Evolutionary conservation across 176 grass and related monocot species (phyloP).

Genomic region (Musa schizocarpa): DNA sequence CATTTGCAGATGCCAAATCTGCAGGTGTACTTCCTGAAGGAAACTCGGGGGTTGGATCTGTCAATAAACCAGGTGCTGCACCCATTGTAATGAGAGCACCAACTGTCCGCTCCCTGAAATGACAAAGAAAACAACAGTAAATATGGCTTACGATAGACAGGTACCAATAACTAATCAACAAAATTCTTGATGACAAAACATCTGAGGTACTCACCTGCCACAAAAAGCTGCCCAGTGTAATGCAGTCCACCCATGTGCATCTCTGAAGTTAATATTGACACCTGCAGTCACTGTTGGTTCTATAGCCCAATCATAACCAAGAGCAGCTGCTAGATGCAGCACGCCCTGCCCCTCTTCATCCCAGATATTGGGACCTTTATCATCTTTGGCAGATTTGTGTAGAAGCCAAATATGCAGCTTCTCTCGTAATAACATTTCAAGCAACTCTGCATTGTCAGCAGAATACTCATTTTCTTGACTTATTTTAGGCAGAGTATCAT

Average conservation of each 20-base stretch:
- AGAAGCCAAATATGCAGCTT: constrained; percentile 80
- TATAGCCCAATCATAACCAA: constrained; percentile 96
- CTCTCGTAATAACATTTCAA: constrained; percentile 66
- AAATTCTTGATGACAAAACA: neutral
- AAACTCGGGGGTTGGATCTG: constrained; percentile 78
- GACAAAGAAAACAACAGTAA: neutral
- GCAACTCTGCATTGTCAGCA: constrained; percentile 23
- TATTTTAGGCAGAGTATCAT: constrained; percentile 50
- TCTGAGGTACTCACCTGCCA: constrained; percentile 48
- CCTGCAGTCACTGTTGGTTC: constrained; percentile 70
- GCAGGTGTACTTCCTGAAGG: constrained; percentile 75
- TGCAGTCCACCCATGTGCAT: constrained; percentile 92
- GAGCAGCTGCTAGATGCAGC: constrained; percentile 89
- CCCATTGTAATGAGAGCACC: constrained; percentile 57
- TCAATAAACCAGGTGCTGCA: constrained; percentile 78
- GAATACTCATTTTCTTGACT: constrained; percentile 38
- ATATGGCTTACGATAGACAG: neutral
- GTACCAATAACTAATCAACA: neutral
- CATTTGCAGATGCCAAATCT: constrained; percentile 92
- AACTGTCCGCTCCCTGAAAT: constrained; percentile 62
- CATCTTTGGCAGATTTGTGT: constrained; percentile 64
- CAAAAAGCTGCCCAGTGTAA: constrained; percentile 95
- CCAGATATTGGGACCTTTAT: constrained; percentile 81
- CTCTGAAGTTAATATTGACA: constrained; percentile 93
- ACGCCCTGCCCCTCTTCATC: constrained; percentile 91